These are phyloP conservation scores for Naganishia cerealis DNA, from an alignment of 1,284 basidiomycete species.

Conservation along the genomic window DNA sequence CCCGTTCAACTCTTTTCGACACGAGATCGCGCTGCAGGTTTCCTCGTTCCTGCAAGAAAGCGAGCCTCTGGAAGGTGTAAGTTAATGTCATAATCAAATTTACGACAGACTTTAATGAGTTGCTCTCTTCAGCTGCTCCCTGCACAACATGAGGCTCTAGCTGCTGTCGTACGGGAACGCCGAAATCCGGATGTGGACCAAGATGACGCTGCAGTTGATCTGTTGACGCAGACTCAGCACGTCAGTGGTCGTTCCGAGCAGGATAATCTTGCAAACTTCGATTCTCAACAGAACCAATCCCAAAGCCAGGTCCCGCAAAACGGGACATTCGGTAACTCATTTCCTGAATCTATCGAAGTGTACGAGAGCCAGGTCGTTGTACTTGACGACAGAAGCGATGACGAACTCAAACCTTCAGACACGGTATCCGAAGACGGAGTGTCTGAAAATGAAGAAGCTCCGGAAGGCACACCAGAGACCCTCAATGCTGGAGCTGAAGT, in stretches of 20 bases:
- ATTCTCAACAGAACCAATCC: background rate
- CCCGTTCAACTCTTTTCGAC: slow-evolving; percentile 23
- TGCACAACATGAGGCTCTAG: slow-evolving; percentile 9
- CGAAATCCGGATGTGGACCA: background rate
- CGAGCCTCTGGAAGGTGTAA: slow-evolving; percentile 24
- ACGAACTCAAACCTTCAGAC: background rate
- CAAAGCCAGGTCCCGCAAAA: background rate
- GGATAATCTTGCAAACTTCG: background rate
- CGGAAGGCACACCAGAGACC: background rate
- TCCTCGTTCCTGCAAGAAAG: background rate
- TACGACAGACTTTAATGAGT: too few relatives aligned
- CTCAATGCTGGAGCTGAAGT: background rate
- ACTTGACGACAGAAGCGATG: background rate
- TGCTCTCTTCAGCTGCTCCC: slow-evolving; percentile 1
- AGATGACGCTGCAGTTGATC: slow-evolving; percentile 20
- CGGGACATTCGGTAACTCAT: background rate
- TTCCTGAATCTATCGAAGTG: slow-evolving; percentile 12
- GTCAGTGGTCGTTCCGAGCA: slow-evolving; percentile 24
- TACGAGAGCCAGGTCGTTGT: background rate
- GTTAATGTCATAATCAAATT: background rate
- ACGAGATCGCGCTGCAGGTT: slow-evolving; percentile 12
- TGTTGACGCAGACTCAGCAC: slow-evolving; percentile 14
- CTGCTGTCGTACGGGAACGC: background rate
- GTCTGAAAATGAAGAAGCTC: background rate
- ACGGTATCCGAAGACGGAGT: background rate